Percentiles rank a stretch among this genome's conserved stretches.
These are phyloP conservation scores for Aureobasidium vineae DNA, from an alignment of 2,329 filamentous ascomycete genomes.

Conservation along the genomic window DNA sequence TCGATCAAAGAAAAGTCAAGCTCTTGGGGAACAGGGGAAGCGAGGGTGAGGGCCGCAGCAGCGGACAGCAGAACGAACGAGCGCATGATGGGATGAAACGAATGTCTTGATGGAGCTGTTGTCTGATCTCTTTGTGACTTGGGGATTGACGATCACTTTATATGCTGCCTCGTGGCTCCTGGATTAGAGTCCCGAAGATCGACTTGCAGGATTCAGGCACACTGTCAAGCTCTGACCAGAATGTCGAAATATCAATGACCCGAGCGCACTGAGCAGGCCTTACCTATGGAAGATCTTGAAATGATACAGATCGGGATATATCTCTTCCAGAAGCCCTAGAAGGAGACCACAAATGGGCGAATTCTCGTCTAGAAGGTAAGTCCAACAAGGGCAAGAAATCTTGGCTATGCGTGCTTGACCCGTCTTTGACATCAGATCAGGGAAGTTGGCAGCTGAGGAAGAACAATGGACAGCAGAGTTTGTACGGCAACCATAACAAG, in stretches of 20 bases:
- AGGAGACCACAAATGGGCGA: background rate
- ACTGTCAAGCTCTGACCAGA: constrained; percentile 13
- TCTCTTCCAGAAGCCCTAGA: constrained; percentile 17
- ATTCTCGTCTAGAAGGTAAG: background rate
- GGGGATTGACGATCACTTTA: constrained; percentile 11
- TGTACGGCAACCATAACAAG: background rate
- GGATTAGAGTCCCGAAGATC: background rate
- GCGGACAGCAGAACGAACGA: constrained; percentile 21
- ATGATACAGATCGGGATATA: background rate
- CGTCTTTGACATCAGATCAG: constrained; percentile 5
- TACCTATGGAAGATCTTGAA: background rate
- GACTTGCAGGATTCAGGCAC: background rate
- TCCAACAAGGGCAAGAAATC: constrained; percentile 10
- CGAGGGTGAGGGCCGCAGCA: constrained; percentile 20
- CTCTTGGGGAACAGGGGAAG: constrained; percentile 27
- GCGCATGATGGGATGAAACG: constrained; percentile 20
- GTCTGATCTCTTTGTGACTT: constrained; percentile 2
- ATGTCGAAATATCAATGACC: background rate
- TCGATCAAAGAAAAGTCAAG: constrained; percentile 29
- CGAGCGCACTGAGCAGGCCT: background rate
- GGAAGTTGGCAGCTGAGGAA: constrained; percentile 10
- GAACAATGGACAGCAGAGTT: background rate
- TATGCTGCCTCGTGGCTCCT: background rate
- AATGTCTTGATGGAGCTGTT: constrained; percentile 20
- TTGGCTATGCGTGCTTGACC: background rate